phyloP scores from a whole-genome alignment of 176 grass and related monocot species.

The Musa schizocarpa region DNA sequence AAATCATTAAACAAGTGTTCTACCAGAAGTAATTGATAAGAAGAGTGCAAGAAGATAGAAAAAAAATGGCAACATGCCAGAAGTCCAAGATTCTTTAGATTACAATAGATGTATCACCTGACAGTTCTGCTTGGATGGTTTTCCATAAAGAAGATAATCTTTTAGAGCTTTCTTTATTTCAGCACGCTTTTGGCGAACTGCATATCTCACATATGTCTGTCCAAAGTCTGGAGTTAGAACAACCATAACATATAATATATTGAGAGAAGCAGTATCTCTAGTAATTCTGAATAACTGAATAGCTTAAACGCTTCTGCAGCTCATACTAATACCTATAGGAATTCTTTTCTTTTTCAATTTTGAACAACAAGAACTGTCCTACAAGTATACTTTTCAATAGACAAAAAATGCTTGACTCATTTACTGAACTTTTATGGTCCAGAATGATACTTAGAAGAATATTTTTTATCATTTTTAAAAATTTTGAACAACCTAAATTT shows the following conservation, averaged over 20 bases:
- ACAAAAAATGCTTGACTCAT: no score
- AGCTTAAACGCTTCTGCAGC: not conserved
- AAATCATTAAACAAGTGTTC: no score
- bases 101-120: constrained; percentile 18
- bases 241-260: not conserved
- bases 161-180: constrained; percentile 75
- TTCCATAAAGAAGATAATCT: constrained; percentile 73
- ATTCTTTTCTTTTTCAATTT: no score
- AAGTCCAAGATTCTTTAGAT: not conserved
- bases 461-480: no score
- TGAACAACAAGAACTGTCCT: no score
- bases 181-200: constrained; percentile 55
- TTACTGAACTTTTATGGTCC: no score
- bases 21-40: not conserved
- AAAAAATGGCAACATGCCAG: not conserved
- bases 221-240: not conserved
- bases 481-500: no score
- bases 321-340: no score
- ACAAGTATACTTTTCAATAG: no score
- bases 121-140: constrained; percentile 34
- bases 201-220: constrained; percentile 66
- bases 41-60: not conserved
- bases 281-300: not conserved
- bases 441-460: no score
- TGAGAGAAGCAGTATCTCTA: not conserved